Evolutionary conservation across 352 stramenopile species (phyloP).

Genomic region (Elongisporangium prolatum): DNA sequence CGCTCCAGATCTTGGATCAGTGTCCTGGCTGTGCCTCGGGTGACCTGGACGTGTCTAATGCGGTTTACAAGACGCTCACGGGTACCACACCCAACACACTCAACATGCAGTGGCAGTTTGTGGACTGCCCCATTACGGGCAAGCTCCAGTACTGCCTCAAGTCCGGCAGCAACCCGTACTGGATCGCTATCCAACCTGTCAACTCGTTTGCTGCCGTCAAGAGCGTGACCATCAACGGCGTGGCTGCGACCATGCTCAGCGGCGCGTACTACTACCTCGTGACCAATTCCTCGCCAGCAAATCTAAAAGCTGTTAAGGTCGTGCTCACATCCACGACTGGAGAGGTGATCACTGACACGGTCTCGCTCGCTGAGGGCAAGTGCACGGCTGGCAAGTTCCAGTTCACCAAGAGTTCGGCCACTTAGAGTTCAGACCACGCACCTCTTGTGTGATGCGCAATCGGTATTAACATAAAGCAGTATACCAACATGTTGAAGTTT

Average conservation of each 20-base stretch:
- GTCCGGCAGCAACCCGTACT: conserved; percentile 20
- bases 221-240: conserved; percentile 28
- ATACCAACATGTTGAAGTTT: no score
- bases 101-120: conserved; percentile 29
- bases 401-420: conserved; percentile 11
- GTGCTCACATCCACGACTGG: conserved; percentile 22
- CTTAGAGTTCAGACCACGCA: no score
- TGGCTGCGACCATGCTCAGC: conserved; percentile 15
- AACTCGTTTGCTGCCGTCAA: conserved; percentile 29
- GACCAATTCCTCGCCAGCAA: conserved; percentile 10
- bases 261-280: conserved; percentile 35
- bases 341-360: conserved; percentile 22
- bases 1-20: conserved; percentile 24
- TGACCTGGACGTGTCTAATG: conserved; percentile 28
- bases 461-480: no score
- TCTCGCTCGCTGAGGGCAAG: conserved; percentile 17
- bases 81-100: conserved; percentile 20
- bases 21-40: conserved; percentile 34
- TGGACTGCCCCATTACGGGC: conserved; percentile 27
- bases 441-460: no score
- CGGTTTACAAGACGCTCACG: conserved; percentile 26
- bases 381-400: conserved; percentile 27
- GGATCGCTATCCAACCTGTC: conserved; percentile 32
- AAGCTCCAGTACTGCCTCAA: conserved; percentile 29
- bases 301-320: conserved; percentile 19